A percentile compares a stretch with the other conserved stretches of the same genome.
Conservation (phyloP, 1,139 yeast species). For the Pneumocystis murina region DNA sequence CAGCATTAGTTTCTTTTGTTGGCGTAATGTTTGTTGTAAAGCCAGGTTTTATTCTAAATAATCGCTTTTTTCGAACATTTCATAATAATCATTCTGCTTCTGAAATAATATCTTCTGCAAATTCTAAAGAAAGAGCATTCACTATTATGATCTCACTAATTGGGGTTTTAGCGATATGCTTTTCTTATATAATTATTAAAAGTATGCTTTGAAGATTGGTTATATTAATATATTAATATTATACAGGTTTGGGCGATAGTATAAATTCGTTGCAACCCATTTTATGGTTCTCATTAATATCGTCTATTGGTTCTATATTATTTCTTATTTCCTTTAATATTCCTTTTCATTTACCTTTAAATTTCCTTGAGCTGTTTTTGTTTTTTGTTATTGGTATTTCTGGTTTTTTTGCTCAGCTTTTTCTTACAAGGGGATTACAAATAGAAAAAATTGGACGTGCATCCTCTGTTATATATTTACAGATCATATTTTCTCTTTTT, state of each 20-base stretch:
- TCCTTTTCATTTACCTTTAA: constrained; percentile 45
- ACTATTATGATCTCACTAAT: constrained; percentile 54
- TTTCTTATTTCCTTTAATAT: constrained; percentile 46
- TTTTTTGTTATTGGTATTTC: constrained; percentile 50
- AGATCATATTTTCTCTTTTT: constrained; percentile 16
- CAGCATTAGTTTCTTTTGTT: constrained; percentile 50
- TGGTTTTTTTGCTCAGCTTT: constrained; percentile 70
- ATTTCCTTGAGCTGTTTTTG: constrained; percentile 47
- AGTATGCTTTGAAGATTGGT: constrained; percentile 19
- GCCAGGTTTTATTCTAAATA: constrained; percentile 29
- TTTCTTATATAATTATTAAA: constrained; percentile 57
- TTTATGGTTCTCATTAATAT: constrained; percentile 53
- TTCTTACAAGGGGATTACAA: constrained; percentile 71
- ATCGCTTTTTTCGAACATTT: background rate
- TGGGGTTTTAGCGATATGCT: constrained; percentile 58
- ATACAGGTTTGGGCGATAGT: constrained; percentile 40
- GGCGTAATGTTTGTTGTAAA: constrained; percentile 76
- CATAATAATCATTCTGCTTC: background rate
- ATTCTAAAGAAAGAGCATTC: constrained; percentile 8
- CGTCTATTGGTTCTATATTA: constrained; percentile 40
- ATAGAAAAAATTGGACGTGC: constrained; percentile 69
- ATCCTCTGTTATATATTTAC: constrained; percentile 58
- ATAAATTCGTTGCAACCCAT: constrained; percentile 75
- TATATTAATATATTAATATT: background rate
- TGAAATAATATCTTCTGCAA: background rate